Percentiles rank a stretch among this genome's conserved stretches.
phyloP scores from a whole-genome alignment of 129 eudicot species.

The Solidago caesia region DNA sequence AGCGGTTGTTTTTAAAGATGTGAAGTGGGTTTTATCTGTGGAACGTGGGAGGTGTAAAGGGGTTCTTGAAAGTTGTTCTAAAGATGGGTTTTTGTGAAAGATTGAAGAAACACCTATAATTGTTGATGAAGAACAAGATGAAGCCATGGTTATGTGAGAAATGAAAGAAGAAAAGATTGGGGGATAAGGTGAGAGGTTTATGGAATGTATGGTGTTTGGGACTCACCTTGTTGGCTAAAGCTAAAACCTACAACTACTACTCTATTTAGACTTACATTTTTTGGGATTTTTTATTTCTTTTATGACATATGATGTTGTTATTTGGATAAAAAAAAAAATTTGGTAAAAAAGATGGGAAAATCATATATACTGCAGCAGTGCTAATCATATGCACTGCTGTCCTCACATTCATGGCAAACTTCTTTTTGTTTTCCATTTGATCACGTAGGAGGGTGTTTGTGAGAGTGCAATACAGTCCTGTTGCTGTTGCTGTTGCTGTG shows the following conservation, averaged over 20 bases:
- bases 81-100: slow-evolving; percentile 53
- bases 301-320: no score
- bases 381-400: no score
- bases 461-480: no score
- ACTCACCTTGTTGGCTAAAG: slow-evolving; percentile 30
- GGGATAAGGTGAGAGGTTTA: slow-evolving; percentile 52
- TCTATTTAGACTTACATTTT: slow-evolving; percentile 6
- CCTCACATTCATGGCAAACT: no score
- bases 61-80: slow-evolving; percentile 49
- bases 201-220: slow-evolving; percentile 37
- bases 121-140: slow-evolving; percentile 71
- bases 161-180: slow-evolving; percentile 24
- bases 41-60: slow-evolving; percentile 41
- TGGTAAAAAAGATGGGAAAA: no score
- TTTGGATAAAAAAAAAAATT: no score
- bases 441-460: no score
- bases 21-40: slow-evolving; percentile 41
- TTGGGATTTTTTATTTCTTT: background rate
- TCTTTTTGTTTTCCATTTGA: no score
- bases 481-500: no score
- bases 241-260: slow-evolving; percentile 30
- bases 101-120: slow-evolving; percentile 66
- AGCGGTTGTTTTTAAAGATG: slow-evolving; percentile 18
- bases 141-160: slow-evolving; percentile 5
- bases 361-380: no score